Evolutionary conservation across 2,329 filamentous ascomycete genomes (phyloP).

Genomic region (Ophiosphaerella herpotricha): DNA sequence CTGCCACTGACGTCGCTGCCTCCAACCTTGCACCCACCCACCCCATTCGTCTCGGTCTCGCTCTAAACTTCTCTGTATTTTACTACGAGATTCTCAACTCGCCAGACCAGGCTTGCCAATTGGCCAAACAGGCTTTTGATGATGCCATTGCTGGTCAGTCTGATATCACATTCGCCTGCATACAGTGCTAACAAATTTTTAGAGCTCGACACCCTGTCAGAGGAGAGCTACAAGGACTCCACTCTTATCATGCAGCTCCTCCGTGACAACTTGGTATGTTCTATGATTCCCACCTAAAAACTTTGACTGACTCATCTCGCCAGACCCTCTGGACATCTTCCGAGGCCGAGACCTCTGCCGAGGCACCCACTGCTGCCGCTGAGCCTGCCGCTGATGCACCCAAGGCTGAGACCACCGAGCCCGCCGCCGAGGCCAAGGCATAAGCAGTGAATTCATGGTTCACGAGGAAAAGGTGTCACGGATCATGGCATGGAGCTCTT

Average conservation of each 20-base stretch:
- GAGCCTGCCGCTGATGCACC: conserved; percentile 60
- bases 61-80: conserved; percentile 97
- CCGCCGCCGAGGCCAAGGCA: conserved; percentile 67
- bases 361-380: conserved; percentile 57
- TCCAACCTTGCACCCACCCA: conserved; percentile 89
- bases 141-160: conserved; percentile 85
- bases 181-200: conserved; percentile 26
- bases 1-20: conserved; percentile 85
- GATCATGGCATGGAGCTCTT: conserved; percentile 41
- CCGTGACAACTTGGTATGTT: conserved; percentile 84
- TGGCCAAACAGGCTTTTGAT: conserved; percentile 94
- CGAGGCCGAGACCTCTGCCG: conserved; percentile 82
- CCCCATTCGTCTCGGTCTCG: conserved; percentile 89
- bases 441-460: conserved; percentile 28
- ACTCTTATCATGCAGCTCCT: conserved; percentile 99
- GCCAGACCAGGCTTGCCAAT: conserved; percentile 95
- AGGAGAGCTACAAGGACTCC: conserved; percentile 99
- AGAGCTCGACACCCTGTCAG: conserved; percentile 95
- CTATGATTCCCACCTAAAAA: too few relatives aligned
- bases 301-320: conserved; percentile 6
- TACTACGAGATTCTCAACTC: conserved; percentile 99
- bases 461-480: conserved; percentile 39
- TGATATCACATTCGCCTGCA: background rate
- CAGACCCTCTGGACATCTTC: conserved; percentile 99
- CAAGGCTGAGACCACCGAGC: conserved; percentile 46